Evolutionary conservation across 495 filamentous ascomycete genomes (phyloP), one percentile per base, ranked within the genome.

Genomic region (Daldinia loculata): DNA sequence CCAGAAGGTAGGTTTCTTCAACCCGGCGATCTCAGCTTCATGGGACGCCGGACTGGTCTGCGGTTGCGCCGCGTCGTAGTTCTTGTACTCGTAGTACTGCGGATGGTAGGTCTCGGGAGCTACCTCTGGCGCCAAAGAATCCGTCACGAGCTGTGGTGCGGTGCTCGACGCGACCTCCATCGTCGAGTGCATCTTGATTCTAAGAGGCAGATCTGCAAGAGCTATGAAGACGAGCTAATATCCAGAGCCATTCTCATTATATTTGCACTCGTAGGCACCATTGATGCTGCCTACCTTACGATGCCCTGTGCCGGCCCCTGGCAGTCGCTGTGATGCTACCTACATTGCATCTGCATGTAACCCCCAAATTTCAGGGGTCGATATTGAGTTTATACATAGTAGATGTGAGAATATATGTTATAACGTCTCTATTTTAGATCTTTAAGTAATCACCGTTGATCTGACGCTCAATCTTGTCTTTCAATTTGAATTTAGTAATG

Each of bases 1-100:
- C 67, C 67, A 70, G 38, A 64, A 70, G 32, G 61, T 65, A 0
- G 38, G 29, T 36, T 30, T 64, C 26, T 30, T 64, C 7, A 70
- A 19, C 7, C 56, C 45, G 22, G 61, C 45, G 48, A 70, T 61
- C 26, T 41, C 50, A 6, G 12, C n/a, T 29, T 56, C 17, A 19
- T 19, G 17, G 8, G 43, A 9, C 9, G 19, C 2, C 43, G 8
- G 43, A 3, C 9, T 48, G 11, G 11, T 12, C 17, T 48, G 43
- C 1, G 19, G 43, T 48, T 48, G 19, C 43, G 17, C 8, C 43
- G 4, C 43, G 43, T 0, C 8, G 22, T 48, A 48, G 43, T 48
- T 22, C 43, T 48, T 48, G 24, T 24, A 48, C 9, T 64, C 39
- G 15, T 17, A 52, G 38, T 22, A 17, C 14, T 32, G 19, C 51